Evolutionary conservation across 306 rosid species (phyloP).

Genomic region (Begonia fuchsioides): DNA sequence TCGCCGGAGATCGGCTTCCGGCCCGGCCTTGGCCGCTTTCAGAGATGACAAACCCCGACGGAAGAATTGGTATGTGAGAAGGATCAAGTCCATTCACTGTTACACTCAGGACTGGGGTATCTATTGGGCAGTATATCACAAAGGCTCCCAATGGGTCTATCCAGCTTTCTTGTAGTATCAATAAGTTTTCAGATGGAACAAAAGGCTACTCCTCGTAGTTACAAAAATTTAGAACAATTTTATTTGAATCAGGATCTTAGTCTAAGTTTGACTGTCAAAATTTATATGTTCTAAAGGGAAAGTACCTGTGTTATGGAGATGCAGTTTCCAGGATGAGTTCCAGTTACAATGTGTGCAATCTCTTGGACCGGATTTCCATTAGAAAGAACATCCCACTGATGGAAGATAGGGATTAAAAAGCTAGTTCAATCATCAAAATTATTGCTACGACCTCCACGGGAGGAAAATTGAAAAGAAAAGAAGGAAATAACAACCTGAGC

Average conservation of each 20-base stretch:
- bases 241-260: too few species aligned
- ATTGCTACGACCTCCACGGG: too few species aligned
- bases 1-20: conserved; percentile 2
- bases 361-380: conserved; percentile 17
- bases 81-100: conserved; percentile 25
- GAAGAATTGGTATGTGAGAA: conserved; percentile 32
- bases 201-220: conserved; percentile 30
- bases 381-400: conserved; percentile 60
- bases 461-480: too few species aligned
- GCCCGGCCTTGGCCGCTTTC: conserved; percentile 18
- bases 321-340: conserved; percentile 31
- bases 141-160: conserved; percentile 25
- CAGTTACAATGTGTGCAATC: conserved; percentile 34
- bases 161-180: conserved; percentile 50
- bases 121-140: conserved; percentile 38
- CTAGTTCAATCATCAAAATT: too few species aligned
- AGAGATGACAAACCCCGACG: conserved; percentile 47
- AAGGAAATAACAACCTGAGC: conserved; percentile 24
- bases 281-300: background rate
- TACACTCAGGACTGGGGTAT: conserved; percentile 11
- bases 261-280: too few species aligned
- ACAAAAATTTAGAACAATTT: background rate
- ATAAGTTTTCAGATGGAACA: conserved; percentile 15
- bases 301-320: conserved; percentile 43
- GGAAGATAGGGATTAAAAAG: conserved; percentile 1